Percentiles rank a stretch among this genome's conserved stretches.
These are phyloP conservation scores for Castanea mollissima DNA, from an alignment of 306 rosid genomes.

Conservation along the genomic window DNA sequence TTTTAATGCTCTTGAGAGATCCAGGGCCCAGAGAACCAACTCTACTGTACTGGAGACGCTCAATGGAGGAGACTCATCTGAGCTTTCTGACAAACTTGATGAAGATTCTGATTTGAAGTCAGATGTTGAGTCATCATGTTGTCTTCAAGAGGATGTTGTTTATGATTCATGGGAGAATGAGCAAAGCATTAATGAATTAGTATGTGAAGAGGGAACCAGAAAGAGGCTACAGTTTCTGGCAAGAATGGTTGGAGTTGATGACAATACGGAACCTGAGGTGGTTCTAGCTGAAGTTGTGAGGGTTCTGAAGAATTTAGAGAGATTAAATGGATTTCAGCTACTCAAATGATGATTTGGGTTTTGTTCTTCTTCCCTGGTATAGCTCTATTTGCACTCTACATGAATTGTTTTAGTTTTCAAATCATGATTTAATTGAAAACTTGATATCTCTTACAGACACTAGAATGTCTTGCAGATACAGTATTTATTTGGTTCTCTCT, in stretches of 20 bases:
- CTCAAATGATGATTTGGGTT: neutral
- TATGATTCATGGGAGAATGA: neutral
- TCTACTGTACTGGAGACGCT: neutral
- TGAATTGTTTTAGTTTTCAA: too few species aligned
- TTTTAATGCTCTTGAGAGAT: too few species aligned
- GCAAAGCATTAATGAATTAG: constrained; percentile 14
- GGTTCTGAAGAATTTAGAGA: too few species aligned
- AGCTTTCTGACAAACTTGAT: neutral
- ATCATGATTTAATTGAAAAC: too few species aligned
- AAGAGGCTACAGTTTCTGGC: constrained; percentile 40
- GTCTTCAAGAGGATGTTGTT: neutral
- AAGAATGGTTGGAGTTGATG: constrained; percentile 40
- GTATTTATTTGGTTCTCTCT: too few species aligned
- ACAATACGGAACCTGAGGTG: constrained; percentile 20
- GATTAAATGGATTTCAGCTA: neutral
- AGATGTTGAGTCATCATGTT: neutral
- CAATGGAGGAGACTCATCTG: constrained; percentile 6
- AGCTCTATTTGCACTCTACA: neutral
- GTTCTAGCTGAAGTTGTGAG: constrained; percentile 40
- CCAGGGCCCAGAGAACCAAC: too few species aligned
- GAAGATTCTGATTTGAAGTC: constrained; percentile 16
- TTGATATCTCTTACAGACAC: too few species aligned
- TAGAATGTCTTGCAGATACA: too few species aligned
- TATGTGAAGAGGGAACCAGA: constrained; percentile 25
- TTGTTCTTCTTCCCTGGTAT: neutral